Evolutionary conservation across 1,284 basidiomycete species (phyloP), one percentile per base, ranked within the genome.

Genomic region (Porodaedalea pini): DNA sequence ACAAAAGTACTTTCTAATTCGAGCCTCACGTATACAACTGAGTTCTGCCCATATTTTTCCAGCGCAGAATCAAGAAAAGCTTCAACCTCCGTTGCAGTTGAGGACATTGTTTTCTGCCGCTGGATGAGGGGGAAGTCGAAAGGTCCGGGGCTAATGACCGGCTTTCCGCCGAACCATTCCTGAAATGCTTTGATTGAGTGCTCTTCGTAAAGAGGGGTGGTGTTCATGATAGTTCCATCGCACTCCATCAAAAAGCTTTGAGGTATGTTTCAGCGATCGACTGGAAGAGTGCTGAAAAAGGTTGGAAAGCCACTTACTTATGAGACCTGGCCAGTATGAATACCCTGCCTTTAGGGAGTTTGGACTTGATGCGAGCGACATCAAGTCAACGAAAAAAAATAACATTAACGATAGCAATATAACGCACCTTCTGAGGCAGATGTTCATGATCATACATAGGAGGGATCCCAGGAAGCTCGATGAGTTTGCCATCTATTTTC

Each of bases 401-500:
- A 15, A n/a, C 34, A 7, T 13, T 11, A 27, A n/a, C 1, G 19
- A 40, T 6, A 19, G 2, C 1, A 40, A 15, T 17, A 2, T 41
- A 13, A 37, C 58, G 19, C 17, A 56, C 54, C n/a, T 34, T 48
- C 31, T 58, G 57, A 5, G 57, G 44, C 15, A 19, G 8, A 25
- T 41, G 29, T 31, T 58, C 57, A 31, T 58, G 54, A 39, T 58
- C 57, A 37, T 58, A 54, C 51, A 58, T 58, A 25, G 51, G 51
- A 7, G 52, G 51, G 8, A 58, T 25, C 5, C 57, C 57, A n/a
- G 57, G 44, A 2, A 54, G 27, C 11, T 48, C 31, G 23, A 58
- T 43, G 31, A 58, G 37, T 40, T 58, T 21, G 4, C 41, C 44
- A 23, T 49, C 32, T 3, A 21, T 34, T 13, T 47, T 40, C 15